Base-by-base conservation (phyloP, 768 basidiomycete genomes). In the Tricholoma matsutake region DNA sequence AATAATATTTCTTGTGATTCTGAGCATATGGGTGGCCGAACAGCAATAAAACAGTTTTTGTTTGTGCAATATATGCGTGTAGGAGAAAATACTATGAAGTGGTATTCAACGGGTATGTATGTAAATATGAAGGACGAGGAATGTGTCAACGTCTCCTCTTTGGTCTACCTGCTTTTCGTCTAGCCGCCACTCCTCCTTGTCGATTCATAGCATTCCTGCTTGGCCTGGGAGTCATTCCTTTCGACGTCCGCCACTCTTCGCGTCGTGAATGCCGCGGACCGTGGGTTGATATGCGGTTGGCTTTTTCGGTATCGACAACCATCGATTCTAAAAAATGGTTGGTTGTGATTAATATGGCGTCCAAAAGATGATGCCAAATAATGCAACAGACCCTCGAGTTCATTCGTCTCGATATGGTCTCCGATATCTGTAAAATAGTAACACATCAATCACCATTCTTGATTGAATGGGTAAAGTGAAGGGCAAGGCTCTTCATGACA, bases 241-340 rank as follows among this genome's bases (percentile, higher is more conserved):
- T 96, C 22, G 92, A 88, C 59, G 75, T 76, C 70, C 92, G 78
- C 94, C 94, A 96, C 64, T 86, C 80, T 70, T 94, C 93, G 63
- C 91, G 80, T 61, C 94, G 79, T 53, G 91, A 89, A 54, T 81
- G 78, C 32, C 92, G 85, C 2, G 87, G 83, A 11, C 93, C 94
- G 67, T 94, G 91, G 2, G 94, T 96, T 8, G 93, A 94, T 63
- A 94, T 79, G 20, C 70, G 71, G 54, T 70, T 71, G 4, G 75
- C 56, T 60, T 66, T 65, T 51, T 73, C 72, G 25, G 72, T 58
- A 55, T 91, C 88, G 43, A 87, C 68, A 56, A 78, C 75, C 86
- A 87, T 88, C 4, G 75, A 73, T 62, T 83, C 86, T 81, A 47
- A 58, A 62, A 31, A 55, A 51, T 60, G n/a, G n/a, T 51, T 28